Conservation (phyloP, 2,329 filamentous ascomycete genomes). For the Diatrype stigma region DNA sequence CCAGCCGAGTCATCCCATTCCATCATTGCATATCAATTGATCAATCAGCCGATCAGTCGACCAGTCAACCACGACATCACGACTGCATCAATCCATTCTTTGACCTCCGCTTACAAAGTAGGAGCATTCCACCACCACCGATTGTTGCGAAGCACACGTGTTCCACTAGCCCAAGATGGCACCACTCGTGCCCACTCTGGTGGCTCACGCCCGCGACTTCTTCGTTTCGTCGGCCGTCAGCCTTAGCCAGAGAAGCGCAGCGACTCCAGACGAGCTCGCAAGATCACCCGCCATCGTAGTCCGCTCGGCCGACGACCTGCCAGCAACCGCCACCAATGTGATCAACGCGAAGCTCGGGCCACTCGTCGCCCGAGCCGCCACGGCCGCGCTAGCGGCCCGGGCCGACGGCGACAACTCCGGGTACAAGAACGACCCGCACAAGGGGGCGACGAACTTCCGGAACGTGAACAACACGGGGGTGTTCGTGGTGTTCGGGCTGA, state of each 20-base stretch:
- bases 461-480: slow-evolving; percentile 66
- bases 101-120: neutral
- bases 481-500: slow-evolving; percentile 79
- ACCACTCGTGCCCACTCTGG: slow-evolving; percentile 26
- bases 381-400: slow-evolving; percentile 38
- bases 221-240: slow-evolving; percentile 18
- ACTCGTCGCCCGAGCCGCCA: slow-evolving; percentile 39
- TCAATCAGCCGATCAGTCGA: too few relatives aligned
- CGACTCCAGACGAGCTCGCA: too few relatives aligned
- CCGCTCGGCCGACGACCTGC: too few relatives aligned
- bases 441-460: slow-evolving; percentile 49
- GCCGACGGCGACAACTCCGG: slow-evolving; percentile 26
- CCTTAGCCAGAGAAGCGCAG: neutral
- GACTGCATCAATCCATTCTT: neutral
- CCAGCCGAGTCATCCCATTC: slow-evolving; percentile 15
- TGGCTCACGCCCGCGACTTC: slow-evolving; percentile 25
- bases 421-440: slow-evolving; percentile 34
- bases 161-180: slow-evolving; percentile 22
- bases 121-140: neutral
- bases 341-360: slow-evolving; percentile 34
- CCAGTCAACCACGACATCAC: neutral
- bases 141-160: slow-evolving; percentile 2
- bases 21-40: neutral
- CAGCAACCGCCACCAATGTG: slow-evolving; percentile 13
- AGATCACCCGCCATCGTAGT: too few relatives aligned